Evolutionary conservation across 768 basidiomycete species (phyloP).

Genomic region (Thelephora ganbajun): DNA sequence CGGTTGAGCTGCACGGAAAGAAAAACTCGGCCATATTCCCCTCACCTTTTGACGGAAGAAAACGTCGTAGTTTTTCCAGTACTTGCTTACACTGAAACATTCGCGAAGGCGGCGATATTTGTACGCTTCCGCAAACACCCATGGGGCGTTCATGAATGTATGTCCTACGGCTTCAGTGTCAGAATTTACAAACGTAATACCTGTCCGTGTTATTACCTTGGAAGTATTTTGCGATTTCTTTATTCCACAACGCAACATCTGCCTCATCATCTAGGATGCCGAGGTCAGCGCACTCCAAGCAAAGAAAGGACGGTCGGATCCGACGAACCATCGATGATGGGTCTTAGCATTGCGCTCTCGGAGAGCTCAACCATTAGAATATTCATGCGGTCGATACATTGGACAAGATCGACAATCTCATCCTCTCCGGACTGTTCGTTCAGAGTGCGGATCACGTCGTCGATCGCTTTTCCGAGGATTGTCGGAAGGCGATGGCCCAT

Average conservation of each 20-base stretch:
- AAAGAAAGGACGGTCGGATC: no score
- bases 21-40: not conserved
- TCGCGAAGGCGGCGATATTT: slow-evolving; percentile 86
- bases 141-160: slow-evolving; percentile 92
- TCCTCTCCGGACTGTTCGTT: slow-evolving; percentile 81
- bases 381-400: slow-evolving; percentile 84
- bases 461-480: slow-evolving; percentile 90
- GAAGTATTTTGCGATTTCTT: slow-evolving; percentile 91
- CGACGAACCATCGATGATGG: slow-evolving; percentile 48
- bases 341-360: slow-evolving; percentile 69
- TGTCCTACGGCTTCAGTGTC: slow-evolving; percentile 33
- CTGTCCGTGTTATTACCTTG: slow-evolving; percentile 35
- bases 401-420: slow-evolving; percentile 66
- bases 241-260: slow-evolving; percentile 93
- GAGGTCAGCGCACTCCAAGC: no score
- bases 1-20: not conserved
- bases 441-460: slow-evolving; percentile 78
- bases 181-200: not conserved
- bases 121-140: slow-evolving; percentile 93
- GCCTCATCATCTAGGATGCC: slow-evolving; percentile 52
- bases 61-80: slow-evolving; percentile 85
- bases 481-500: slow-evolving; percentile 95
- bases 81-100: slow-evolving; percentile 84
- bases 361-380: slow-evolving; percentile 79
- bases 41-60: slow-evolving; percentile 85